These are phyloP conservation scores for Lobulomyces angularis DNA, from an alignment of 192 early-diverging fungal genomes.

Conservation along the genomic window DNA sequence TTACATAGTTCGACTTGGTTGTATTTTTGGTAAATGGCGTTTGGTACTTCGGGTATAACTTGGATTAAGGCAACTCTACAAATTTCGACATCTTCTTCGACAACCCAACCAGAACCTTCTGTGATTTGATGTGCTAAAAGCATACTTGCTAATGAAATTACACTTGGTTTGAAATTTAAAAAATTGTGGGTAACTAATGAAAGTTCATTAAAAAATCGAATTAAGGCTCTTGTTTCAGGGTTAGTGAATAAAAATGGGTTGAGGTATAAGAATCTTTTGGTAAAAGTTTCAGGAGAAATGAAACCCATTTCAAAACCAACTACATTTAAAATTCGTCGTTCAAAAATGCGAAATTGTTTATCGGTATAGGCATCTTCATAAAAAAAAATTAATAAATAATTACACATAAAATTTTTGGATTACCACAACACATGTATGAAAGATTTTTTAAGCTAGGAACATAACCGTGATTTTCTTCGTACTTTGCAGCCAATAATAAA, in stretches of 20 bases:
- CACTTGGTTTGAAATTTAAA: slow-evolving; percentile 20
- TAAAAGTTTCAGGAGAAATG: slow-evolving; percentile 34
- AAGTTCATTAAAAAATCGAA: slow-evolving; percentile 39
- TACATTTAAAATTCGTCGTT: slow-evolving; percentile 27
- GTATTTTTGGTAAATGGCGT: too few relatives aligned
- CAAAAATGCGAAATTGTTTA: slow-evolving; percentile 32
- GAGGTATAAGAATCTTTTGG: background rate
- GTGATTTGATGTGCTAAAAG: slow-evolving; percentile 14
- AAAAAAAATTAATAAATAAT: background rate
- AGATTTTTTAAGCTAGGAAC: slow-evolving; percentile 37
- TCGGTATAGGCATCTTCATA: slow-evolving; percentile 12
- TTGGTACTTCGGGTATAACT: too few relatives aligned
- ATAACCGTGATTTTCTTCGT: slow-evolving; percentile 50
- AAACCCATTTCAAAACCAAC: slow-evolving; percentile 30
- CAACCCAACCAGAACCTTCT: too few relatives aligned
- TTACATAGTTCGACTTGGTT: too few relatives aligned
- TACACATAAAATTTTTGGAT: too few relatives aligned
- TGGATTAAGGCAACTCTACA: too few relatives aligned
- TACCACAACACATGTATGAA: slow-evolving; percentile 22
- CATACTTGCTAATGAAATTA: slow-evolving; percentile 26
- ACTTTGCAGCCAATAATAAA: slow-evolving; percentile 46
- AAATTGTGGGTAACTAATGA: slow-evolving; percentile 28
- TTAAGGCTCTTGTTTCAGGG: slow-evolving; percentile 20
- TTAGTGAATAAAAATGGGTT: background rate
- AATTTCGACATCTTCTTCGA: too few relatives aligned